Percentiles rank a stretch among this genome's conserved stretches.
phyloP scores from a whole-genome alignment of 2,329 filamentous ascomycete species.

The Dactylellina cionopaga region DNA sequence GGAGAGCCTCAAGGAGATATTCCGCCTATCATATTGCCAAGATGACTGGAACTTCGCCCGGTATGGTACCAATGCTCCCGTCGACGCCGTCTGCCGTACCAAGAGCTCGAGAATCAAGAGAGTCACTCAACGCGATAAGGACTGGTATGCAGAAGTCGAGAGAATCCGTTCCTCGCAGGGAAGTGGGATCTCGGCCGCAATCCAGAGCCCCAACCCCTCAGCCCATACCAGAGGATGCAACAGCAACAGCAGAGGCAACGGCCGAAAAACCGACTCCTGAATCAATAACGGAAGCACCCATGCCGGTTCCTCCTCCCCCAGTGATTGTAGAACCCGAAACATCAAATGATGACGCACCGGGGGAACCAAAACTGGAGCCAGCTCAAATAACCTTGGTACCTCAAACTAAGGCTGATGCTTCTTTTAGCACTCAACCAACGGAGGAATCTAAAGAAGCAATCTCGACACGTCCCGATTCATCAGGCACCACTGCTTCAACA shows the following conservation, averaged over 20 bases:
- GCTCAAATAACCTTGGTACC: slow-evolving; percentile 6
- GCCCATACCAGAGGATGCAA: slow-evolving; percentile 29
- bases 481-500: slow-evolving; percentile 63
- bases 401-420: not conserved
- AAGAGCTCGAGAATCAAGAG: slow-evolving; percentile 56
- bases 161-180: slow-evolving; percentile 14
- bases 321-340: slow-evolving; percentile 53
- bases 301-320: slow-evolving; percentile 9
- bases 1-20: slow-evolving; percentile 89
- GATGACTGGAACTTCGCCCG: slow-evolving; percentile 81
- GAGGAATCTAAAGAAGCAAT: slow-evolving; percentile 45
- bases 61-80: slow-evolving; percentile 86
- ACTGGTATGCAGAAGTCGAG: slow-evolving; percentile 28
- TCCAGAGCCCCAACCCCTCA: slow-evolving; percentile 26
- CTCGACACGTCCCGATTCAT: slow-evolving; percentile 35
- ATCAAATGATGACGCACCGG: slow-evolving; percentile 45
- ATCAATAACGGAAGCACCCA: not conserved
- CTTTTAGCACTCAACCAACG: slow-evolving; percentile 4
- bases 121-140: slow-evolving; percentile 56
- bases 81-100: slow-evolving; percentile 60
- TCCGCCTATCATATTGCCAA: slow-evolving; percentile 98
- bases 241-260: not conserved
- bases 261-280: not conserved
- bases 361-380: slow-evolving; percentile 32
- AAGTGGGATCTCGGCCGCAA: slow-evolving; percentile 16